A percentile compares a stretch with the other conserved stretches of the same genome.
Evolutionary conservation across 345 rosid species (phyloP).

Genomic region (Corchorus capsularis): DNA sequence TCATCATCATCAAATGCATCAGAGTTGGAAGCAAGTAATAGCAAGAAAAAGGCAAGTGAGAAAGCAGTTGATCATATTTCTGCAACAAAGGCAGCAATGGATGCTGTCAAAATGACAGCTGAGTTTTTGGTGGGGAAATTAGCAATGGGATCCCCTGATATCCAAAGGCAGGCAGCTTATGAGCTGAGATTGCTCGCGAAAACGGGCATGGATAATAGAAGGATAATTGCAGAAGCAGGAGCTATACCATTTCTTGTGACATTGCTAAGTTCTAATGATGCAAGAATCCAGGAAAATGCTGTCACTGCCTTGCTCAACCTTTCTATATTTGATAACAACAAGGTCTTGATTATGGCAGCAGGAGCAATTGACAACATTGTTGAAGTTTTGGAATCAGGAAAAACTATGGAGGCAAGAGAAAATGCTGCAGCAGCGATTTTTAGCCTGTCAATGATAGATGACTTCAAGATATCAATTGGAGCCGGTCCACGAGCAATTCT

Average conservation of each 20-base stretch:
- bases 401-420: slow-evolving; percentile 67
- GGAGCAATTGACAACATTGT: slow-evolving; percentile 62
- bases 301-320: slow-evolving; percentile 71
- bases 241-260: slow-evolving; percentile 67
- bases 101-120: slow-evolving; percentile 67
- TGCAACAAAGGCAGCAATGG: slow-evolving; percentile 48
- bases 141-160: slow-evolving; percentile 59
- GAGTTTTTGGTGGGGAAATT: slow-evolving; percentile 75
- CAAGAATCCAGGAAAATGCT: slow-evolving; percentile 66
- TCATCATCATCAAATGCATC: slow-evolving; percentile 37
- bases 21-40: slow-evolving; percentile 28
- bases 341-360: slow-evolving; percentile 63
- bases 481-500: slow-evolving; percentile 46
- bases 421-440: slow-evolving; percentile 73
- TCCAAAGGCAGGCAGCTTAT: slow-evolving; percentile 71
- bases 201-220: slow-evolving; percentile 64
- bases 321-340: slow-evolving; percentile 62
- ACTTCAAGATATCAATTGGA: slow-evolving; percentile 55
- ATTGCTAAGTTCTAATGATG: slow-evolving; percentile 47
- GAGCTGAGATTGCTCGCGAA: slow-evolving; percentile 68
- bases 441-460: slow-evolving; percentile 61
- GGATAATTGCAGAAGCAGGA: slow-evolving; percentile 65
- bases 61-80: slow-evolving; percentile 52
- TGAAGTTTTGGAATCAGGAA: slow-evolving; percentile 54
- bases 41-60: slow-evolving; percentile 31